Base-by-base conservation (phyloP, 306 rosid species). In the Gillenia trifoliata region DNA sequence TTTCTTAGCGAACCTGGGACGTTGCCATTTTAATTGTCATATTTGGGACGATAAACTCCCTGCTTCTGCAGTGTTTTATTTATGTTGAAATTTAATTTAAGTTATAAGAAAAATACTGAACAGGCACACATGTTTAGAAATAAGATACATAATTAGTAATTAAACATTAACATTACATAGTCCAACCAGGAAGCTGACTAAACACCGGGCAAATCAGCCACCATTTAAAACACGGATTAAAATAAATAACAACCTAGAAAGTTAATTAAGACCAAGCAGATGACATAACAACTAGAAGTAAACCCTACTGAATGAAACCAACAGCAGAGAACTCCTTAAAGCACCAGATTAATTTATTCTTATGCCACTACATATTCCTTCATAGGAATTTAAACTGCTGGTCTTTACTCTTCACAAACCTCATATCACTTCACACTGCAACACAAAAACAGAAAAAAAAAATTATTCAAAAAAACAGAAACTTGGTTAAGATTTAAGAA, bases 381-480 rank as follows among this genome's bases (percentile, higher is more conserved):
- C 13, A 8, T 28, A 69, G 64, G 31, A 33, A 70, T 13, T 8
- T 20, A 59, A 72, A 57, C 47, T 23, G 28, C 31, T 23, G 38
- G 64, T 26, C 25, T 56, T 64, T 7, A 30, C 49, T 45, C 50
- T 45, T 45, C 7, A 38, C 19, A n/a, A 17, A 40, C 38, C 20
- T 40, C 30, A 59, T 19, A 45, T 45, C 76, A 72, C 67, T 72
- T 59, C 67, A 72, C 38, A 31, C 76, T 72, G 76, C 67, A 72
- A 59, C 19, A 40, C 3, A 59, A 0, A 19, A 25, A 57, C 5
- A 1, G 2, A 45, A 0, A 36, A 30, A 30, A 30, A 30, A 30
- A 30, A 30, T n/a, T n/a, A n/a, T n/a, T n/a, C n/a, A n/a, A n/a
- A n/a, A n/a, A n/a, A n/a, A n/a, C n/a, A 30, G 3, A 30, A 30